Evolutionary conservation across 495 filamentous ascomycete species (phyloP), one percentile per base, ranked within the genome.

Genomic region (Xylaria intraflava): DNA sequence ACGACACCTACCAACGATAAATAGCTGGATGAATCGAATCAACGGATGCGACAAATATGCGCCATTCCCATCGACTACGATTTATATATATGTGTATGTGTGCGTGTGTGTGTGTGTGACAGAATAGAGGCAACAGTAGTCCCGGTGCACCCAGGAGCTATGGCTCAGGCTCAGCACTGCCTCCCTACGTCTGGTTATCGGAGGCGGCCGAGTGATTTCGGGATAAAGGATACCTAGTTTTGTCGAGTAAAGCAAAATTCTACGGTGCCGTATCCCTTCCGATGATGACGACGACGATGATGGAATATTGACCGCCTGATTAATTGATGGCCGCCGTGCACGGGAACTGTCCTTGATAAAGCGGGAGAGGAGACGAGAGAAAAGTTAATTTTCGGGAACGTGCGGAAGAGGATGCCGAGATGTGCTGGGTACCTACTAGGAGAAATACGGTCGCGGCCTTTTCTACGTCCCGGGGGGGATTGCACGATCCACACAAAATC

Each of bases 331-430:
- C 23, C 6, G 16, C 29, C 38, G 20, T 33, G 31, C 30, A 39
- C 41, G 23, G 24, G 4, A 16, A 31, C 11, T 29, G 35, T 53
- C 33, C 33, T 19, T 22, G 31, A 45, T 31, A 30, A 35, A 20
- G 6, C 14, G 19, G 10, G 17, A 46, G 19, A 29, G 20, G 14
- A 38, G 22, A 46, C 6, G 42, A 31, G 23, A 12, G 17, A 33
- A 46, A 26, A 31, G 6, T 19, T 14, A 26, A 16, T 30, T 42
- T 40, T 41, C 44, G 52, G 52, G 45, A 49, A 43, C 52, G 44
- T 43, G 38, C 45, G 52, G 52, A 36, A 55, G 35, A 47, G 24
- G 17, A 49, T 49, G 52, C 52, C 52, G 52, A 55, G 20, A 43
- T 33, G 22, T 23, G 14, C 29, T 26, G 17, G 49, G 39, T 19